These are phyloP conservation scores for Globisporangium megalacanthum DNA, from an alignment of 352 stramenopile genomes.

Conservation along the genomic window DNA sequence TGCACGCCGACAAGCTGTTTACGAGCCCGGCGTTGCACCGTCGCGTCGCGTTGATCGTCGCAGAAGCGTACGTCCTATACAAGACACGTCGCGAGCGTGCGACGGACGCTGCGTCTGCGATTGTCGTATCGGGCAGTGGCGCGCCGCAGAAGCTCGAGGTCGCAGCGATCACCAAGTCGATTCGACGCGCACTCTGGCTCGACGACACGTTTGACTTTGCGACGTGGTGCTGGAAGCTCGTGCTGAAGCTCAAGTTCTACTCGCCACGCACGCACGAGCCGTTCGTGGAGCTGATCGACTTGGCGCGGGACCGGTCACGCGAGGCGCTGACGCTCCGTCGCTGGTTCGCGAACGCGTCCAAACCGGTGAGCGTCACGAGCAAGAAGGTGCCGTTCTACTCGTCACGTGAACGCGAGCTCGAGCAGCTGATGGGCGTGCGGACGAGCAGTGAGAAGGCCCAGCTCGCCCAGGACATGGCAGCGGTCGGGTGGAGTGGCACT, in stretches of 20 bases:
- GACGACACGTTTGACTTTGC: conserved; percentile 69
- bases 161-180: conserved; percentile 62
- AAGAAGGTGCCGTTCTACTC: conserved; percentile 51
- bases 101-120: conserved; percentile 29
- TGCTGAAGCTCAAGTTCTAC: conserved; percentile 83
- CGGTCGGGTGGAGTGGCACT: conserved; percentile 15
- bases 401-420: conserved; percentile 35
- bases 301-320: conserved; percentile 64
- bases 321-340: conserved; percentile 68
- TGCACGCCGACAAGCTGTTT: conserved; percentile 58
- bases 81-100: conserved; percentile 39
- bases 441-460: conserved; percentile 1
- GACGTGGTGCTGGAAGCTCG: conserved; percentile 80
- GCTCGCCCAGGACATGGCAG: conserved; percentile 2
- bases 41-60: conserved; percentile 71
- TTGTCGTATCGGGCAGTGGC: conserved; percentile 35
- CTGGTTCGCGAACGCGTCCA: conserved; percentile 54
- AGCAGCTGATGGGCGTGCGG: conserved; percentile 9
- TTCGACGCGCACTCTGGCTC: conserved; percentile 64
- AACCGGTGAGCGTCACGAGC: conserved; percentile 18
- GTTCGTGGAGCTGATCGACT: conserved; percentile 61
- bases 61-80: conserved; percentile 69
- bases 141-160: conserved; percentile 51
- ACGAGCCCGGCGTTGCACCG: conserved; percentile 67
- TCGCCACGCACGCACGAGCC: conserved; percentile 60